Conservation (phyloP, 2,329 filamentous ascomycete species). For the Graphilbum sp. region DNA sequence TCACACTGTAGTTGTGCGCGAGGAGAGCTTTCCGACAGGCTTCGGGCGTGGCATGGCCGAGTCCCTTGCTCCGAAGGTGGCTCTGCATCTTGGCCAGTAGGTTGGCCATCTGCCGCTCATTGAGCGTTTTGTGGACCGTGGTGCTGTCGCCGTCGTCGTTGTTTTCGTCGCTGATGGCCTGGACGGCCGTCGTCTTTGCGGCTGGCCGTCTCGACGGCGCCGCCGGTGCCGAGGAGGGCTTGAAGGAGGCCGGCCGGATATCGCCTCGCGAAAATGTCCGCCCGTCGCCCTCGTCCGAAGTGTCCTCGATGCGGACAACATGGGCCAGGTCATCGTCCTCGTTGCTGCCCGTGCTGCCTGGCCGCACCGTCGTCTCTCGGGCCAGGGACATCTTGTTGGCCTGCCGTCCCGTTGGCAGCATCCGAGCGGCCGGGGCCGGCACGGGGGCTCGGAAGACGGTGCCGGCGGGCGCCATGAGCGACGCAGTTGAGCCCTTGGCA, state of each 20-base stretch:
- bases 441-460: slow-evolving; percentile 48
- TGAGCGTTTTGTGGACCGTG: slow-evolving; percentile 2
- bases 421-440: slow-evolving; percentile 4
- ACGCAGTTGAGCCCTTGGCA: slow-evolving; percentile 25
- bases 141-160: not conserved
- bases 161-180: not conserved
- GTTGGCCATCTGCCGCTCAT: slow-evolving; percentile 4
- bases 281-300: slow-evolving; percentile 31
- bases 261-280: slow-evolving; percentile 37
- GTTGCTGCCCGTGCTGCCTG: too few species aligned
- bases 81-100: slow-evolving; percentile 5
- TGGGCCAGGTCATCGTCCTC: slow-evolving; percentile 12
- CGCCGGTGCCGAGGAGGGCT: slow-evolving; percentile 10
- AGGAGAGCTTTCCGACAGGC: slow-evolving; percentile 5
- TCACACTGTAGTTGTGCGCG: slow-evolving; percentile 4
- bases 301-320: slow-evolving; percentile 32
- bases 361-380: too few species aligned
- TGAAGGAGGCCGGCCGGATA: slow-evolving; percentile 44
- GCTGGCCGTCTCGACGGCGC: not conserved
- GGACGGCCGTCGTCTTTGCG: not conserved
- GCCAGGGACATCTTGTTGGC: too few species aligned
- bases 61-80: slow-evolving; percentile 4
- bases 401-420: too few species aligned
- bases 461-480: slow-evolving; percentile 57
- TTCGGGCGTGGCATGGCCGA: not conserved